These are phyloP conservation scores for Amaranthus hypochondriacus DNA, from an alignment of 148 eudicot genomes.

Conservation along the genomic window DNA sequence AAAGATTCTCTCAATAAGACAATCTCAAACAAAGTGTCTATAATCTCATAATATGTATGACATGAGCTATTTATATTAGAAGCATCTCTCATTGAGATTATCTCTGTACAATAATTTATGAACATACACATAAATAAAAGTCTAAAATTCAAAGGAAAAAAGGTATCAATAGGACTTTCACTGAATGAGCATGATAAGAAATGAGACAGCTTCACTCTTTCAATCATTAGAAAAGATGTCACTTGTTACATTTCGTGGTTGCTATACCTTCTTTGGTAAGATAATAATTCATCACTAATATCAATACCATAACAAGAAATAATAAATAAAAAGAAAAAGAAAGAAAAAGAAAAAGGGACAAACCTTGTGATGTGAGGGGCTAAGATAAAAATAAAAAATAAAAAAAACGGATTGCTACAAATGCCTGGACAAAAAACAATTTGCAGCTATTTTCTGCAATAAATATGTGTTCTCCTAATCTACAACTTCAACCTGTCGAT, in stretches of 20 bases:
- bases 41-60: too few relatives aligned
- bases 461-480: constrained; percentile 33
- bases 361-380: constrained; percentile 11
- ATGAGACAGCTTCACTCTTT: constrained; percentile 10
- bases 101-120: too few relatives aligned
- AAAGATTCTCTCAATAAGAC: too few relatives aligned
- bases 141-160: too few relatives aligned
- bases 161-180: too few relatives aligned
- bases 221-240: constrained; percentile 4
- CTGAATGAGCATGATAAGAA: not conserved
- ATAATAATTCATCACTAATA: constrained; percentile 7
- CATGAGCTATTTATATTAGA: not conserved
- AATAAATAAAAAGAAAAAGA: not conserved
- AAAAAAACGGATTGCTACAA: constrained; percentile 49
- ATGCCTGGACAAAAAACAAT: constrained; percentile 21
- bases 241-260: constrained; percentile 29
- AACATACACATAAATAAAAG: too few relatives aligned
- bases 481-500: constrained; percentile 26
- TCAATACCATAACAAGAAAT: constrained; percentile 19
- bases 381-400: constrained; percentile 10
- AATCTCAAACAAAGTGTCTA: too few relatives aligned
- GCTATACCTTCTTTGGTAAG: constrained; percentile 10
- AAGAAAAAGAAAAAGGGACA: not conserved
- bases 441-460: constrained; percentile 35
- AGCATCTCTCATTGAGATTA: not conserved